Base-by-base conservation (phyloP, 495 filamentous ascomycete genomes). In the Aspergillus cavernicola region DNA sequence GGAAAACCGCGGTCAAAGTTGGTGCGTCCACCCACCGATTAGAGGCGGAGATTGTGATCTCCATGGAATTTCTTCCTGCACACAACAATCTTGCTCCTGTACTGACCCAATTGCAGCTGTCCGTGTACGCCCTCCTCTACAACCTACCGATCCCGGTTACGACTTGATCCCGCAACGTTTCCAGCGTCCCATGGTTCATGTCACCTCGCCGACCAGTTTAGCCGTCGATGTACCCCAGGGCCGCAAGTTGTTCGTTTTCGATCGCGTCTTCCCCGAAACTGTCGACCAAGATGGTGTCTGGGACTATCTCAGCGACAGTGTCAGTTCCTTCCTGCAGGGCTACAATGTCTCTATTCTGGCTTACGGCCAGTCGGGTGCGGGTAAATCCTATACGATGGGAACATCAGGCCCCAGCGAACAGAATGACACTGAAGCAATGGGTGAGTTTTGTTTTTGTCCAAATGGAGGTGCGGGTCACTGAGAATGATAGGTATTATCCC, bases 301-400 rank as follows among this genome's bases (percentile, higher is more conserved):
- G 91, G 89, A 95, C 19, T 99, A 99, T 61, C 73, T 99, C 29
- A 81, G 80, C 58, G 95, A 97, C 55, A 95, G 90, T 64, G 86
- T 96, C 51, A 82, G 78, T 66, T 90, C 91, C 1, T 99, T 99
- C 67, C 68, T 95, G 7, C 89, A 96, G 66, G 93, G 93, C 33
- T 99, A 97, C 78, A 99, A 99, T 85, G 93, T 99, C 59, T 99
- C 93, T 11, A 83, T 99, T 41, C 79, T 99, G 56, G 93, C 93
- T 35, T 99, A 99, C 61, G 93, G 93, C 59, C 93, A 99, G 75
- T 99, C 93, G n/a, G 93, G 93, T 32, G 90, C 93, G n/a, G 93
- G 93, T 61, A 99, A 99, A 72, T 99, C 93, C 1, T 97, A 97
- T 66, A 99, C 93, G 0, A 99, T 99, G 93, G 93, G 93, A 35